Percentiles rank a stretch among this genome's conserved stretches.
Conservation (phyloP, 2,329 filamentous ascomycete genomes). For the Tolypocladium ovalisporum region DNA sequence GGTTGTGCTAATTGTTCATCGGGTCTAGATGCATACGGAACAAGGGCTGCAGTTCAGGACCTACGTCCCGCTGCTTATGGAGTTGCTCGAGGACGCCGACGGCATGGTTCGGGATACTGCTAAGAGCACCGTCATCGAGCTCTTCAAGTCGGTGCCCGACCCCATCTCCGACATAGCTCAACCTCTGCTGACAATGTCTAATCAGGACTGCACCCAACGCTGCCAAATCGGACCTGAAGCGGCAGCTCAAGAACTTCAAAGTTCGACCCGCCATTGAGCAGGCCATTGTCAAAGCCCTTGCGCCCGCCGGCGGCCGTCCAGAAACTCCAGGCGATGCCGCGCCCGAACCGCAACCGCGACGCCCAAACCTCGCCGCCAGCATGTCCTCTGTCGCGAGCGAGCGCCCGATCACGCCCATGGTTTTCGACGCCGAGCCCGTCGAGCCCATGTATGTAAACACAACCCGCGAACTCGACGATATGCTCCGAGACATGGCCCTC, state of each 20-base stretch:
- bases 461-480: conserved; percentile 76
- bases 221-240: conserved; percentile 82
- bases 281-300: conserved; percentile 67
- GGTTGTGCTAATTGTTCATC: background rate
- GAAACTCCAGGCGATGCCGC: conserved; percentile 28
- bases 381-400: conserved; percentile 37
- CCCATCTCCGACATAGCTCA: background rate
- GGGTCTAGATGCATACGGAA: conserved; percentile 63
- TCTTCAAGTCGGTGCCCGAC: conserved; percentile 55
- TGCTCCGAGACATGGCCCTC: conserved; percentile 68
- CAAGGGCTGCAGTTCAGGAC: conserved; percentile 68
- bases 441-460: conserved; percentile 80
- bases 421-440: conserved; percentile 56
- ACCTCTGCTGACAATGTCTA: background rate
- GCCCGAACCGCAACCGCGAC: conserved; percentile 26
- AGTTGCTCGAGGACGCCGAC: conserved; percentile 82
- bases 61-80: conserved; percentile 76
- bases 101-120: conserved; percentile 76
- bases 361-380: conserved; percentile 36
- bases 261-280: conserved; percentile 79
- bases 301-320: conserved; percentile 35
- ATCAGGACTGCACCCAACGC: conserved; percentile 62
- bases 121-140: conserved; percentile 71
- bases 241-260: conserved; percentile 71
- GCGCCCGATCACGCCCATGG: conserved; percentile 48